Evolutionary conservation across 768 basidiomycete genomes (phyloP).

Genomic region (Ramaria sp.): DNA sequence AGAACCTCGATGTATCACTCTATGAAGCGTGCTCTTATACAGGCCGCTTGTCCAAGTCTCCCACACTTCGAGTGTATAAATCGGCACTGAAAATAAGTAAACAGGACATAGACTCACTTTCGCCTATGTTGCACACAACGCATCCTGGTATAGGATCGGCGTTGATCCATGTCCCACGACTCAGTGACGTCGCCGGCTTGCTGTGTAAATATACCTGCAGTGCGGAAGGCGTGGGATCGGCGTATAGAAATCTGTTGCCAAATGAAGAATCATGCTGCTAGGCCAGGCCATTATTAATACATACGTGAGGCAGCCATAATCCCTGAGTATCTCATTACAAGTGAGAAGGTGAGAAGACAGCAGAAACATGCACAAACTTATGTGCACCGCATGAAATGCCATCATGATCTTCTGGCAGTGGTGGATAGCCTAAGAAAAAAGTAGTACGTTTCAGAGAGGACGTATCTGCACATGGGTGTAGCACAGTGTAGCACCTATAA

Average conservation of each 20-base stretch:
- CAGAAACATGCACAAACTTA: slow-evolving; percentile 37
- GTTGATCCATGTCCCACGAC: slow-evolving; percentile 50
- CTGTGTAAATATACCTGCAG: slow-evolving; percentile 68
- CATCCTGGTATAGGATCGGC: slow-evolving; percentile 78
- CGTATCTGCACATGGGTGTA: slow-evolving; percentile 1
- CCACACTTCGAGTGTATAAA: slow-evolving; percentile 51
- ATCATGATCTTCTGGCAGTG: slow-evolving; percentile 65
- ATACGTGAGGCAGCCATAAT: slow-evolving; percentile 87
- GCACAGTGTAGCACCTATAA: slow-evolving; percentile 45
- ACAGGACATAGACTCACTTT: slow-evolving; percentile 44
- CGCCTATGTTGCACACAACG: slow-evolving; percentile 85
- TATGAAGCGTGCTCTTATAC: slow-evolving; percentile 83
- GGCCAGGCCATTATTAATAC: slow-evolving; percentile 10
- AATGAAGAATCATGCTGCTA: background rate
- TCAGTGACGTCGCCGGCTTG: slow-evolving; percentile 19
- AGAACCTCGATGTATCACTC: slow-evolving; percentile 66
- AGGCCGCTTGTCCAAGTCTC: slow-evolving; percentile 84
- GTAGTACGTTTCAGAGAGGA: background rate
- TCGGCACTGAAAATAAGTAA: background rate
- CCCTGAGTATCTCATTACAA: slow-evolving; percentile 30
- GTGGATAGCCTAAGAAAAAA: slow-evolving; percentile 63
- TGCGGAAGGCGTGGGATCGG: slow-evolving; percentile 71
- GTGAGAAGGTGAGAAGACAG: background rate
- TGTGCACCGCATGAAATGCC: slow-evolving; percentile 89
- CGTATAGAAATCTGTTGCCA: slow-evolving; percentile 65